Evolutionary conservation across 495 filamentous ascomycete species (phyloP), one percentile per base, ranked within the genome.

Genomic region (Oidiodendron maius): DNA sequence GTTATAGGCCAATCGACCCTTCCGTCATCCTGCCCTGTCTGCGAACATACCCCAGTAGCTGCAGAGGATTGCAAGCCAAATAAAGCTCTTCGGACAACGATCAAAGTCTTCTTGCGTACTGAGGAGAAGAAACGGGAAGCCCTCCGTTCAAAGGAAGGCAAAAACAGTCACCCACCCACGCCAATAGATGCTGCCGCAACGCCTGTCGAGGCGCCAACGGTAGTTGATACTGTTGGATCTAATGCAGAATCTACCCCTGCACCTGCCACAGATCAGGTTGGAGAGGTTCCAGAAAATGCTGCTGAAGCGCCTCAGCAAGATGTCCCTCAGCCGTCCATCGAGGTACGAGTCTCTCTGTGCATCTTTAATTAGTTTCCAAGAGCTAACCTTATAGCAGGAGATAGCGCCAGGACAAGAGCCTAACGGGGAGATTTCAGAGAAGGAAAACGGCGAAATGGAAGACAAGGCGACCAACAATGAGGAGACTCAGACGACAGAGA

Each of bases 51-150:
- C 18, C 93, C 93, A 0, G 74, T 97, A 23, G 84, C 87, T 5
- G 76, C 81, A 13, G 87, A 89, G 50, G 82, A 91, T 53, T 96
- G 90, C 72, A 91, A 84, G 53, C 80, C 89, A 4, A 86, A 95
- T 63, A 96, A 93, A 63, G 78, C 82, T 24, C 73, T 97, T 12
- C 82, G 93, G 47, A 89, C 83, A 2, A 97, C 93, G 1, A 83
- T 96, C 43, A 84, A 84, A 53, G 89, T 90, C 2, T 97, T 94
- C 57, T 66, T 99, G 20, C 78, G 84, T 36, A 91, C 86, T 1
- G 84, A 85, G 53, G 86, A 91, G 64, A 95, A 94, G 73, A 96
- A 94, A 62, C 72, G 82, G 28, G 79, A 79, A 44, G 51, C 54
- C 30, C 23, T 53, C 3, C 44, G 51, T 4, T 37, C 38, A 40